Evolutionary conservation across 306 rosid genomes (phyloP), one percentile per base, ranked within the genome.

Genomic region (Pachyrhizus erosus): DNA sequence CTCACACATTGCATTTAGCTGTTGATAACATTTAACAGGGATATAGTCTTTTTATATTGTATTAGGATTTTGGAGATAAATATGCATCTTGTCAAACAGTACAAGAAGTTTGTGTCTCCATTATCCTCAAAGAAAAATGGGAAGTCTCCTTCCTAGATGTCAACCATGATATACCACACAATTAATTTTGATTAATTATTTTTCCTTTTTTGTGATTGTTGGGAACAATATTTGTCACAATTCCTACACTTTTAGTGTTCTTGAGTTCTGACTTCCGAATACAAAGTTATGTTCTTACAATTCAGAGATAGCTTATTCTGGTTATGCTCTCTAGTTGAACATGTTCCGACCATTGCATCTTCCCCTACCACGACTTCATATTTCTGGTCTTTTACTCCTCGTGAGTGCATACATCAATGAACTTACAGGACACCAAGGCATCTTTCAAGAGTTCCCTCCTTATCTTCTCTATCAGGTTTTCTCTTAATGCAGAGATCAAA

Each of bases 241-340:
- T 42, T 17, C 11, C 17, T 67, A 20, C 48, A 26, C 81, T 69
- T 80, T n/a, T 31, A 23, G 68, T 51, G 73, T 51, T 77, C 43
- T 24, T 42, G 14, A 37, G 1, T 37, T 37, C 5, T 70, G 40
- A 65, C 73, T 51, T 42, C 45, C 71, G 45, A 70, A 54, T 74
- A 23, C 73, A 37, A 20, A 57, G 43, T 83, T 62, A 29, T 80
- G n/a, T 68, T 73, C 34, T 76, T 5, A 23, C 79, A 62, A 21
- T 82, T 90, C 97, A 94, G 98, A 85, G 85, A 83, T 70, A 43
- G 80, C 67, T 76, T 84, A 70, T 80, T 62, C 49, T 37, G 82
- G 84, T 51, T 85, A 31, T 18, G 33, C 64, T 52, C 77, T 83
- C 54, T 88, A 39, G 80, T 58, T 69, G 80, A 90, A 85, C 74